These are phyloP conservation scores for Monosporozyma servazzii DNA, from an alignment of 805 yeast species.

Conservation along the genomic window DNA sequence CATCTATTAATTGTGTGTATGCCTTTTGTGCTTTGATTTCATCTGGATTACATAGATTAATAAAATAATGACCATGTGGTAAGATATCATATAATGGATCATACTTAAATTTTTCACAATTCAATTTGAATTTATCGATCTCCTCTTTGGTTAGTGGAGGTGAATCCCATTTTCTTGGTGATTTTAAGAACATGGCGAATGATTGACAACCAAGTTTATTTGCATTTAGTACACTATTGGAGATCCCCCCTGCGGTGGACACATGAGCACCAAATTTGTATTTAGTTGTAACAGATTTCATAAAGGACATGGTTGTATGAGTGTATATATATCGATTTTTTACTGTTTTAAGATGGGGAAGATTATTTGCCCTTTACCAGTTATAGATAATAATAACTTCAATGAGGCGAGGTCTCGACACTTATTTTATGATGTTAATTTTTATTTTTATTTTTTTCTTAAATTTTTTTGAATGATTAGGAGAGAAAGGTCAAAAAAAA, in stretches of 20 bases:
- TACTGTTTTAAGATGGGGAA: too few species aligned
- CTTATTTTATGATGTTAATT: too few species aligned
- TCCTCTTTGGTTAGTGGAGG: constrained; percentile 66
- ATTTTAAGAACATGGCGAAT: constrained; percentile 83
- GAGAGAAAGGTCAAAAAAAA: too few species aligned
- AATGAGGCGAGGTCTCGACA: too few species aligned
- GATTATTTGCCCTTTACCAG: too few species aligned
- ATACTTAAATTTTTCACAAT: constrained; percentile 56
- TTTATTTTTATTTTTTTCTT: too few species aligned
- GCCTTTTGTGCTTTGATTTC: constrained; percentile 68
- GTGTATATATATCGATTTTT: too few species aligned
- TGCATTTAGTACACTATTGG: constrained; percentile 57
- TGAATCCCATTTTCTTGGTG: constrained; percentile 86
- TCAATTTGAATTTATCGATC: constrained; percentile 50
- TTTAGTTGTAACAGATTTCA: constrained; percentile 36
- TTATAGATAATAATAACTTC: too few species aligned
- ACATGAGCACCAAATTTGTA: constrained; percentile 86
- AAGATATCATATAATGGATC: constrained; percentile 70
- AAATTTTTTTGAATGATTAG: too few species aligned
- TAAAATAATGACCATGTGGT: constrained; percentile 93
- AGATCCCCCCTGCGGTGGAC: constrained; percentile 69
- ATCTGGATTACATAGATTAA: constrained; percentile 89
- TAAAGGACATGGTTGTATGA: constrained; percentile 25
- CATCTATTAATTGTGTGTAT: constrained; percentile 72
- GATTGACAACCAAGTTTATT: constrained; percentile 52